phyloP scores from a whole-genome alignment of 2,329 filamentous ascomycete genomes.

The Zalaria obscura region DNA sequence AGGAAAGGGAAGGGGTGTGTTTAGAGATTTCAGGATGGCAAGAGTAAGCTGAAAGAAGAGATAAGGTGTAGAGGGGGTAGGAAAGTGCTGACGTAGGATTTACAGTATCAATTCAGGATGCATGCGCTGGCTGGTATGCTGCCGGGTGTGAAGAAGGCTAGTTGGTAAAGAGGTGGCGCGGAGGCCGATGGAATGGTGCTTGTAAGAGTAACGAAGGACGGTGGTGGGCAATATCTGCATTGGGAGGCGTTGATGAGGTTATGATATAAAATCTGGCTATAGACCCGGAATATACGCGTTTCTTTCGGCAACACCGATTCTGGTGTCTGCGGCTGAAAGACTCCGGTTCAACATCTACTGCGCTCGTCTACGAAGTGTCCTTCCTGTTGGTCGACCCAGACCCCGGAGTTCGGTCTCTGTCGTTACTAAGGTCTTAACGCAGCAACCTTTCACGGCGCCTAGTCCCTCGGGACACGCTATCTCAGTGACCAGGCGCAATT shows the following conservation, averaged over 20 bases:
- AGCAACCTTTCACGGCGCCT: too few relatives aligned
- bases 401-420: too few relatives aligned
- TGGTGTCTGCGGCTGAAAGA: too few relatives aligned
- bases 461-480: too few relatives aligned
- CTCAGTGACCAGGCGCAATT: too few relatives aligned
- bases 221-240: neutral
- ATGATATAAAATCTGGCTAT: neutral
- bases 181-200: too few relatives aligned
- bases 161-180: slow-evolving; percentile 49
- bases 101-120: slow-evolving; percentile 81
- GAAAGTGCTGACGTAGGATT: slow-evolving; percentile 5
- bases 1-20: slow-evolving; percentile 79
- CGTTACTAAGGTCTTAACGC: too few relatives aligned
- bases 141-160: slow-evolving; percentile 89
- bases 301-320: too few relatives aligned
- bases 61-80: slow-evolving; percentile 9
- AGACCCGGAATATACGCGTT: too few relatives aligned
- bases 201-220: neutral
- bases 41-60: slow-evolving; percentile 48
- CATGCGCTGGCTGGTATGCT: slow-evolving; percentile 74
- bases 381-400: too few relatives aligned
- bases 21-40: slow-evolving; percentile 83
- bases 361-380: too few relatives aligned
- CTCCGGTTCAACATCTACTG: too few relatives aligned
- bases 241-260: slow-evolving; percentile 1